phyloP scores from a whole-genome alignment of 108 stramenopile genomes.

The Fragilariopsis cylindrus region DNA sequence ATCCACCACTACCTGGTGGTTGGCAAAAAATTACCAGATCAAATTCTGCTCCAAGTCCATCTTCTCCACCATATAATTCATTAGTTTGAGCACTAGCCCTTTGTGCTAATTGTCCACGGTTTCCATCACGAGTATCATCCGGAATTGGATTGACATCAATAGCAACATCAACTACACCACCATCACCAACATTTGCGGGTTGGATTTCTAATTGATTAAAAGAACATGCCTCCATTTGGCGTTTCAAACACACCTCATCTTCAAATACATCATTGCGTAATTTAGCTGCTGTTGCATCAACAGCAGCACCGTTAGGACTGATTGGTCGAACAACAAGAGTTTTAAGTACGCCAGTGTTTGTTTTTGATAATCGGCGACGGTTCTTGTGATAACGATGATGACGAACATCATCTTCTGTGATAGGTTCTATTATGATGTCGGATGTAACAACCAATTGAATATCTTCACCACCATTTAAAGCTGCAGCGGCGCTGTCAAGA shows the following conservation, averaged over 20 bases:
- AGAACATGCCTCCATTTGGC: conserved; percentile 44
- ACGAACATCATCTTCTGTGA: too few species aligned
- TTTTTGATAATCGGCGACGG: too few species aligned
- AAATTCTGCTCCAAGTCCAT: not conserved
- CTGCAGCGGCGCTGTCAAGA: too few species aligned
- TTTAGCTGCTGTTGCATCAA: not conserved
- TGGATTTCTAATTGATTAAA: conserved; percentile 16
- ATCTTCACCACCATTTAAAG: too few species aligned
- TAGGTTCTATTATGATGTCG: too few species aligned
- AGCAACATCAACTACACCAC: not conserved
- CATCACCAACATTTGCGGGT: not conserved
- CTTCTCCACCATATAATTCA: not conserved
- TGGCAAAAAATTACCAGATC: conserved; percentile 1
- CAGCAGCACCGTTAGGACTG: not conserved
- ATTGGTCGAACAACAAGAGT: not conserved
- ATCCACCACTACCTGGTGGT: not conserved
- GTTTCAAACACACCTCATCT: conserved; percentile 38
- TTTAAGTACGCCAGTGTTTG: not conserved
- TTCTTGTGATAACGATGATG: too few species aligned
- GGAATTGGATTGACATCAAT: not conserved
- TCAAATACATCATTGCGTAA: conserved; percentile 8
- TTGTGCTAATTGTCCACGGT: too few species aligned
- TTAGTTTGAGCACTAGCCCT: not conserved
- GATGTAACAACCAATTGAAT: too few species aligned
- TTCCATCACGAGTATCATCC: not conserved